Evolutionary conservation across 108 stramenopile genomes (phyloP).

Genomic region (Cyclotella distinguenda): DNA sequence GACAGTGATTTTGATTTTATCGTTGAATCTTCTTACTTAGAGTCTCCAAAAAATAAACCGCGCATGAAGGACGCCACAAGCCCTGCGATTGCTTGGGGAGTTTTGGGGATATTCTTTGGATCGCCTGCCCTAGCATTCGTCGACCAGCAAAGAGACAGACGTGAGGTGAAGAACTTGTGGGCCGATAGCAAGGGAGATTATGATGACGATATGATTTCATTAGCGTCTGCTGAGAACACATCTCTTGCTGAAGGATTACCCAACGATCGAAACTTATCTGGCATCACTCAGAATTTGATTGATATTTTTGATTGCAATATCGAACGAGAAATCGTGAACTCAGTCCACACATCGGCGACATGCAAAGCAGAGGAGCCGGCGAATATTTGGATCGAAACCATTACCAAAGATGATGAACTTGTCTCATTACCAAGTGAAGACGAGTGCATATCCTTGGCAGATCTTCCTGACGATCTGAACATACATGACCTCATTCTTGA

Average conservation of each 20-base stretch:
- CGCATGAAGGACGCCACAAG: not conserved
- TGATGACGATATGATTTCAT: constrained; percentile 3
- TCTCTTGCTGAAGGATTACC: not conserved
- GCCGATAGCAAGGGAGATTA: not conserved
- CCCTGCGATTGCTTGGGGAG: not conserved
- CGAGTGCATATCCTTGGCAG: too few relatives aligned
- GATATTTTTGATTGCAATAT: not conserved
- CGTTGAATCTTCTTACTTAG: not conserved
- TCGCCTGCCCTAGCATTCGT: constrained; percentile 1
- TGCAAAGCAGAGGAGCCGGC: too few relatives aligned
- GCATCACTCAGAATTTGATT: not conserved
- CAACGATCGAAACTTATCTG: not conserved
- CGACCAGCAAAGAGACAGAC: not conserved
- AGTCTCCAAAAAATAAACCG: not conserved
- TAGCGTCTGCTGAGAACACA: not conserved
- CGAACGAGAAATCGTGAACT: too few relatives aligned
- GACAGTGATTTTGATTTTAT: too few relatives aligned
- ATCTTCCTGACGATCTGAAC: not conserved
- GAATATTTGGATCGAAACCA: too few relatives aligned
- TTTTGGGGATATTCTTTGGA: not conserved
- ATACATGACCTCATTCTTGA: not conserved
- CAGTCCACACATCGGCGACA: too few relatives aligned
- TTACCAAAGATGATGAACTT: too few relatives aligned
- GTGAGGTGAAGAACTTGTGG: constrained; percentile 6
- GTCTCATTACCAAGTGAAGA: too few relatives aligned